phyloP scores from a whole-genome alignment of 2,329 filamentous ascomycete species.

The Xylariaceae sp. region DNA sequence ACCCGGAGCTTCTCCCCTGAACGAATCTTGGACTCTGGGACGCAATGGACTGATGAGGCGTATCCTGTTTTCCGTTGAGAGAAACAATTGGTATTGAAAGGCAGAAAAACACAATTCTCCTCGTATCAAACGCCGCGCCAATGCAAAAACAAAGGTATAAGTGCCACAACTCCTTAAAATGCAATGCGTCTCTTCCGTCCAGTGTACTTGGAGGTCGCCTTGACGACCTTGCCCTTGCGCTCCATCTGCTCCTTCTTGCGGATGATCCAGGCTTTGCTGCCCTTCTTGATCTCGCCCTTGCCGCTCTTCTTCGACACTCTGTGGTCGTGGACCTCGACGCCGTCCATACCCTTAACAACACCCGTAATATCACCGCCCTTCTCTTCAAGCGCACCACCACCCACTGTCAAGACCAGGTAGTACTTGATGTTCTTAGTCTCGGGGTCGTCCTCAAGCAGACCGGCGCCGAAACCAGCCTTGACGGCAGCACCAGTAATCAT shows the following conservation, averaged over 20 bases:
- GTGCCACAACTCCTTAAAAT: constrained; percentile 48
- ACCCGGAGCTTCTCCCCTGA: neutral
- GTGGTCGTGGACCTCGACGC: constrained; percentile 73
- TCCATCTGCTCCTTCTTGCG: constrained; percentile 92
- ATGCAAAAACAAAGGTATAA: constrained; percentile 23
- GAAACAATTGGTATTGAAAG: constrained; percentile 2
- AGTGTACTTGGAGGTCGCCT: constrained; percentile 87
- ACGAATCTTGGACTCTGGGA: neutral
- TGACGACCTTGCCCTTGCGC: constrained; percentile 89
- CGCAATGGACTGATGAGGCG: neutral
- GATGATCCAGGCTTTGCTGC: constrained; percentile 76
- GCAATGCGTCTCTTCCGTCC: constrained; percentile 76
- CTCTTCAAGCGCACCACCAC: constrained; percentile 48
- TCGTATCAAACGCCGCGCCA: constrained; percentile 24
- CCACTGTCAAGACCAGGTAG: constrained; percentile 92
- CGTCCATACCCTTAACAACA: constrained; percentile 83
- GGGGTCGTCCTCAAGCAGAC: constrained; percentile 89
- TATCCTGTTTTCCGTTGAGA: neutral
- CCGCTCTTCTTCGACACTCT: constrained; percentile 48
- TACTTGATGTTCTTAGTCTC: constrained; percentile 95
- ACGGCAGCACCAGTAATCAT: constrained; percentile 92
- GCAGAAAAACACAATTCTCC: neutral
- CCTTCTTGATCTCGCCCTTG: constrained; percentile 63
- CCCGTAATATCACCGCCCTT: constrained; percentile 77
- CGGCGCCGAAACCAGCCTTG: constrained; percentile 90